Base-by-base conservation (phyloP, 2,329 filamentous ascomycete genomes). In the Sordariomycetes sp. region DNA sequence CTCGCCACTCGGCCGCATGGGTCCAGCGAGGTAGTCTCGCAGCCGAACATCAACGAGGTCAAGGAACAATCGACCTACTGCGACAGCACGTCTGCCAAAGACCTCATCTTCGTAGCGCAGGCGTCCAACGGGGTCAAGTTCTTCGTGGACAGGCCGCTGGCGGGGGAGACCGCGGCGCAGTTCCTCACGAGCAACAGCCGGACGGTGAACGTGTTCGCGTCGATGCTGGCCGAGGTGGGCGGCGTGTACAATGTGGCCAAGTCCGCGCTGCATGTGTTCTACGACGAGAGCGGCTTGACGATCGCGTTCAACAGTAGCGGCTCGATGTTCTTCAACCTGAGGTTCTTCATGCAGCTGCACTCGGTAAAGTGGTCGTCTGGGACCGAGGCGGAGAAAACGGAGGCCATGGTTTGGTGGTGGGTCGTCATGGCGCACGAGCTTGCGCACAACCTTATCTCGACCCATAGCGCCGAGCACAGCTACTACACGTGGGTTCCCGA, bases 361-460 rank as follows among this genome's bases (percentile, higher is more conserved):
- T 70, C 83, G 54, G 51, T 63, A 56, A 24, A 67, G 54, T 11
- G 11, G 46, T n/a, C 18, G 3, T 25, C 62, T 22, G 69, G 2
- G 73, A 78, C 58, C 81, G 75, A 34, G 8, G 48, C 48, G 7
- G 51, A 37, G 18, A 83, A 76, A 68, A 77, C 82, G 3, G 88
- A 94, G 61, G 89, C 89, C 2, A 76, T 84, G 59, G 82, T 87
- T 1, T 96, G 92, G 77, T 97, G 93, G 93, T 97, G 88, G 83
- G 88, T 96, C 62, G 91, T 94, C n/a, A 71, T 97, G 61, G 95
- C 91, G 61, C 94, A 99, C 69, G 95, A 99, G 74, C 74, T 99
- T 70, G 92, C 94, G 59, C 94, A 99, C 73, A 99, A 99, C 69
- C 74, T 99, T 58, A 90, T 96, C 10, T 73, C 75, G 43, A 80